Evolutionary conservation across 129 eudicot genomes (phyloP).

Genomic region (Tanacetum coccineum): DNA sequence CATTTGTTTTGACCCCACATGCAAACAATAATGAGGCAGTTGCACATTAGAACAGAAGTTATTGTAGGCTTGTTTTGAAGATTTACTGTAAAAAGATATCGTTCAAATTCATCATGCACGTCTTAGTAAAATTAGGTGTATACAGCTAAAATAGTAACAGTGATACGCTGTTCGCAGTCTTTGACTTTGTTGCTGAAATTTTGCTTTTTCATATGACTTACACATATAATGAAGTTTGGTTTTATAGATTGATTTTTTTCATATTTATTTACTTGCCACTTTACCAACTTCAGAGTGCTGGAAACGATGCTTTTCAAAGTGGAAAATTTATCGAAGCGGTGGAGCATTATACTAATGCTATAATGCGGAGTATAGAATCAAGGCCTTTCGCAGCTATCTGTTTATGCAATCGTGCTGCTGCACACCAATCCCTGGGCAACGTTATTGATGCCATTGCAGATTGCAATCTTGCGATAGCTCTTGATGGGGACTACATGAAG

Average conservation of each 20-base stretch:
- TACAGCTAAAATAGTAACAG: too few relatives aligned
- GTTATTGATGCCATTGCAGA: slow-evolving; percentile 88
- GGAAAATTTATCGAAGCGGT: slow-evolving; percentile 73
- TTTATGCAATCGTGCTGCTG: slow-evolving; percentile 98
- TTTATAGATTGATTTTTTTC: too few relatives aligned
- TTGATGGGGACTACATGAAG: slow-evolving; percentile 68
- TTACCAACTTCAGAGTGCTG: slow-evolving; percentile 50
- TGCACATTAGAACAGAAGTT: background rate
- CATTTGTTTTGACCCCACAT: background rate
- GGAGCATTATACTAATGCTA: slow-evolving; percentile 68
- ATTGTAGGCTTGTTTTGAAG: slow-evolving; percentile 4
- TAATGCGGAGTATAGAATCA: slow-evolving; percentile 60
- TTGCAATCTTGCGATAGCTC: slow-evolving; percentile 93
- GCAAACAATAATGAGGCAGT: background rate
- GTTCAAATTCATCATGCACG: too few relatives aligned
- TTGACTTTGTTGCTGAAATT: too few relatives aligned
- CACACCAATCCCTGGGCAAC: slow-evolving; percentile 76
- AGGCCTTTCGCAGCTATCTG: slow-evolving; percentile 81
- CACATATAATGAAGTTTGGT: too few relatives aligned
- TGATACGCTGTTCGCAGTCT: too few relatives aligned
- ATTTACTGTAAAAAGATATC: background rate
- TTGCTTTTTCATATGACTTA: too few relatives aligned
- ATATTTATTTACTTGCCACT: background rate
- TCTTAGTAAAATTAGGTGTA: too few relatives aligned
- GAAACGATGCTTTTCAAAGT: slow-evolving; percentile 74